Base-by-base conservation (phyloP, 306 rosid species). In the Betula pendula region DNA sequence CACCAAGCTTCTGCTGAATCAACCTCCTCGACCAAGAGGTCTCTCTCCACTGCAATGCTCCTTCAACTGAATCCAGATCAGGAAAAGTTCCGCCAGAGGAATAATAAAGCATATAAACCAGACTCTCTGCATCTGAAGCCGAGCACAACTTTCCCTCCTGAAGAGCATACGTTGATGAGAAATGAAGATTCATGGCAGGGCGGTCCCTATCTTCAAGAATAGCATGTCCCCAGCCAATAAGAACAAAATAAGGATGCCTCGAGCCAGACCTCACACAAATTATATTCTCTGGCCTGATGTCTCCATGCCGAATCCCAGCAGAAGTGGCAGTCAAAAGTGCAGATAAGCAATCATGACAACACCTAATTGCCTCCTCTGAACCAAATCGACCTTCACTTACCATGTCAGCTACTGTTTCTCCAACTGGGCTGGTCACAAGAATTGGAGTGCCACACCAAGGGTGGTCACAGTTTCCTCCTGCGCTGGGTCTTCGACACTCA, bases 391-490 rank as follows among this genome's bases (percentile, higher is more conserved):
- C 96, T 8, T 80, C 79, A 70, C 78, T 79, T 49, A 89, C 82
- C 97, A 95, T 84, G 74, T 88, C 90, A 49, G 89, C 87, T 1
- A 91, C 91, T 20, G 99, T 88, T 84, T 92, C 96, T 60, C 99
- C 99, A 70, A 95, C 91, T 8, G 97, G 97, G 84, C 91, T 88
- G 45, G 96, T 88, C 75, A 90, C 97, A 11, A 95, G 97, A 83
- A 88, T 85, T n/a, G 97, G 96, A 27, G 99, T 92, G 78, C 99
- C 99, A 80, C 99, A 95, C 96, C 95, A 95, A 69, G 97, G 99
- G 84, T 95, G 99, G 58, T 88, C 91, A 68, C 99, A 95, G 70
- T 88, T 92, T 71, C 96, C 94, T 75, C 99, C 97, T 1, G 97
- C 77, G 81, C 91, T 91, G 52, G 97, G 93, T 84, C 90, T 87